These are phyloP conservation scores for Marasmius fiardii DNA, from an alignment of 1,284 basidiomycete species.

Conservation along the genomic window DNA sequence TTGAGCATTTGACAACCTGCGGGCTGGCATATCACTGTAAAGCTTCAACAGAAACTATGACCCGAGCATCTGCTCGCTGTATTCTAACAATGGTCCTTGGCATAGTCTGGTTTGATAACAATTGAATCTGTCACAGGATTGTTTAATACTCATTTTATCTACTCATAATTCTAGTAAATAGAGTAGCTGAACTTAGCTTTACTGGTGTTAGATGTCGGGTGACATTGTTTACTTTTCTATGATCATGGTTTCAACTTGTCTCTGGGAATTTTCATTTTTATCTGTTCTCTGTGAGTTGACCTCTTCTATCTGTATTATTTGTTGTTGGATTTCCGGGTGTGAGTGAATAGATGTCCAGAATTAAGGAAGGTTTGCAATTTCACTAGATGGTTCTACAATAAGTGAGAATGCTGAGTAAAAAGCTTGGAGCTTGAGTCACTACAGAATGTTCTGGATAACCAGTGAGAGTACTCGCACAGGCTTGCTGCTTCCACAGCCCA, in stretches of 20 bases:
- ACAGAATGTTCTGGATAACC: too few relatives aligned
- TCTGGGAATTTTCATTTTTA: neutral
- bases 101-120: neutral
- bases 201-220: neutral
- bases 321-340: too few relatives aligned
- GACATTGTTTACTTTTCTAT: neutral
- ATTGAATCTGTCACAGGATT: neutral
- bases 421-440: too few relatives aligned
- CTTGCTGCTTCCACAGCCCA: too few relatives aligned
- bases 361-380: too few relatives aligned
- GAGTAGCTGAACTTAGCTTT: neutral
- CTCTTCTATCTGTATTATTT: neutral
- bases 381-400: too few relatives aligned
- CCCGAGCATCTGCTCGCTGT: neutral
- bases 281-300: neutral
- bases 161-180: neutral
- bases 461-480: too few relatives aligned
- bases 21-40: neutral
- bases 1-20: neutral
- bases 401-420: too few relatives aligned
- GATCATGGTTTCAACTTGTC: neutral
- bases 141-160: neutral
- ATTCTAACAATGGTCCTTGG: neutral
- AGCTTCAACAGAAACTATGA: neutral
- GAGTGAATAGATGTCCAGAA: too few relatives aligned